Conservation (phyloP, 2,329 filamentous ascomycete species). For the Penicillium sp. region DNA sequence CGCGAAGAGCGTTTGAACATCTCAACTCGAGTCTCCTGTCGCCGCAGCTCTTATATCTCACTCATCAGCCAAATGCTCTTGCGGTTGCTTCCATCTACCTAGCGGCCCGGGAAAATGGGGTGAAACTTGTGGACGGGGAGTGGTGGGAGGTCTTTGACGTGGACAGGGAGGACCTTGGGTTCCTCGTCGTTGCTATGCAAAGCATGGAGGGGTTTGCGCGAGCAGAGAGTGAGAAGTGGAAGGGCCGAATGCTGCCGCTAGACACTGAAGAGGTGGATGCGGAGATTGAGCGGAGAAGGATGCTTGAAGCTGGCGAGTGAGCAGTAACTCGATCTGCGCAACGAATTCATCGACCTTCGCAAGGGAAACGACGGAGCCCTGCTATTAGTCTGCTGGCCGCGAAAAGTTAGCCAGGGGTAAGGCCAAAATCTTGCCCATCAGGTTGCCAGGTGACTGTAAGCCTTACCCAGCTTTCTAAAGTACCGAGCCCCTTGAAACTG, state of each 20-base stretch:
- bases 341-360: not conserved
- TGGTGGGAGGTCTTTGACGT: constrained; percentile 99
- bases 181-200: constrained; percentile 82
- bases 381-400: not conserved
- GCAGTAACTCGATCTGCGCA: not conserved
- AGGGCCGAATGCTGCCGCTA: constrained; percentile 60
- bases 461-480: not conserved
- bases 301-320: constrained; percentile 47
- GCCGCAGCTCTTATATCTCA: constrained; percentile 87
- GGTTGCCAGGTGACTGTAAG: not conserved
- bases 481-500: not conserved
- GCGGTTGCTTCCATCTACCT: constrained; percentile 90
- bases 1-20: constrained; percentile 71
- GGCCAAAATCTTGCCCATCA: not conserved
- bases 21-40: constrained; percentile 86
- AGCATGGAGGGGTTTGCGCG: constrained; percentile 75
- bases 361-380: not conserved
- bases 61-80: constrained; percentile 84
- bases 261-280: constrained; percentile 62
- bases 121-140: constrained; percentile 78
- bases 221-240: constrained; percentile 63
- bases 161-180: constrained; percentile 91
- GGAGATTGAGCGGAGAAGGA: constrained; percentile 62
- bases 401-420: not conserved
- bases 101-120: constrained; percentile 75